Evolutionary conservation across 2,329 filamentous ascomycete species (phyloP).

Genomic region (Fusarium sp.): DNA sequence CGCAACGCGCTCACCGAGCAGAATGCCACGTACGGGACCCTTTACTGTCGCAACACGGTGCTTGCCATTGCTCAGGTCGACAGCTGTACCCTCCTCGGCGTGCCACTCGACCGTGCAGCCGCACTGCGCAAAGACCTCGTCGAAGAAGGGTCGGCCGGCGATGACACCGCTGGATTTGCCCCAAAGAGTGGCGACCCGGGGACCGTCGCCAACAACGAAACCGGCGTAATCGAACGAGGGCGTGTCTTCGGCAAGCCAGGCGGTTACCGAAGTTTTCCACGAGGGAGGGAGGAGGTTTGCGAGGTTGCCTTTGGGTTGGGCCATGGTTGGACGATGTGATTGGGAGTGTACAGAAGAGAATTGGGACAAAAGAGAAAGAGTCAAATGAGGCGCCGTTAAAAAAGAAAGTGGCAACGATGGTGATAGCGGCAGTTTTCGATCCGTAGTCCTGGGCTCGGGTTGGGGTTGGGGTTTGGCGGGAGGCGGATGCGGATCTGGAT

Average conservation of each 20-base stretch:
- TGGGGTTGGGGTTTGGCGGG: constrained; percentile 2
- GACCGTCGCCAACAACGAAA: constrained; percentile 87
- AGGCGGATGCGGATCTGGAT: constrained; percentile 35
- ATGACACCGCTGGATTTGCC: constrained; percentile 84
- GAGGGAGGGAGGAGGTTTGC: constrained; percentile 85
- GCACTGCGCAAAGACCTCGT: constrained; percentile 91
- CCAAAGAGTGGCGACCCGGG: constrained; percentile 76
- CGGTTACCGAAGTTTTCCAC: constrained; percentile 84
- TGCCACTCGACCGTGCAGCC: constrained; percentile 96
- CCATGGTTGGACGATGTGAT: constrained; percentile 29
- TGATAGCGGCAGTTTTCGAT: constrained; percentile 9
- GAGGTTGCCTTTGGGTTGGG: constrained; percentile 59
- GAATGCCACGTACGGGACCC: constrained; percentile 83
- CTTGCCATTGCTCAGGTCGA: constrained; percentile 73
- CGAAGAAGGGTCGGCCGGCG: constrained; percentile 93
- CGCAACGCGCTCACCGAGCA: constrained; percentile 94
- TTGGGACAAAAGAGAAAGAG: neutral
- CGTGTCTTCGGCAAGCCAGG: constrained; percentile 96
- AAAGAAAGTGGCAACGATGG: neutral
- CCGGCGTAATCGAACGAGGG: constrained; percentile 97
- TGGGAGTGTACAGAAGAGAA: neutral
- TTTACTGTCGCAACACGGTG: constrained; percentile 82
- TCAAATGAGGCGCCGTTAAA: neutral
- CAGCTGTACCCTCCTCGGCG: constrained; percentile 78
- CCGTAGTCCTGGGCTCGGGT: constrained; percentile 17